phyloP scores from a whole-genome alignment of 2,329 filamentous ascomycete genomes.

The Xylariomycetidae sp. region DNA sequence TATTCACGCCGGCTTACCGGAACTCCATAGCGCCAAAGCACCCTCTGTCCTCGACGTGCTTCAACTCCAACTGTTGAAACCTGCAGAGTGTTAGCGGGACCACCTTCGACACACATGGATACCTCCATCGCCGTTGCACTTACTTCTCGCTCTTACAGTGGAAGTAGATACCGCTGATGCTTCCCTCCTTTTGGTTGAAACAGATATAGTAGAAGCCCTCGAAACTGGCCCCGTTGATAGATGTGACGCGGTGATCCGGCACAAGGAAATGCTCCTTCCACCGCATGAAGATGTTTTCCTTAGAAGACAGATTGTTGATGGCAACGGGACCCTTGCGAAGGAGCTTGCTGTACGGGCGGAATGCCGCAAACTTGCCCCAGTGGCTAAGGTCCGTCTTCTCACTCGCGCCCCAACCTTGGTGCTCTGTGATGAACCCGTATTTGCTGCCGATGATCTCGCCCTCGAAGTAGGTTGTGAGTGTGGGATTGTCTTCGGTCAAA shows the following conservation, averaged over 20 bases:
- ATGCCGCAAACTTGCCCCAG: slow-evolving; percentile 86
- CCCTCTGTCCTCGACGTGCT: slow-evolving; percentile 78
- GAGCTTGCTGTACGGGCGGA: slow-evolving; percentile 64
- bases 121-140: too few relatives aligned
- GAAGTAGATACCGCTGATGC: slow-evolving; percentile 92
- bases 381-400: slow-evolving; percentile 89
- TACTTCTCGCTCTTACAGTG: slow-evolving; percentile 97
- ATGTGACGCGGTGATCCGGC: slow-evolving; percentile 85
- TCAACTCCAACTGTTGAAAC: slow-evolving; percentile 87
- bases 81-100: slow-evolving; percentile 45
- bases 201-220: slow-evolving; percentile 99
- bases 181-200: slow-evolving; percentile 86
- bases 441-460: slow-evolving; percentile 95
- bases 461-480: slow-evolving; percentile 97
- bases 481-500: slow-evolving; percentile 90
- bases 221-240: slow-evolving; percentile 90
- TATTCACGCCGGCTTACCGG: too few relatives aligned
- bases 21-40: slow-evolving; percentile 88
- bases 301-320: slow-evolving; percentile 21
- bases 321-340: slow-evolving; percentile 42
- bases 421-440: slow-evolving; percentile 87
- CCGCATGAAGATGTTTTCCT: slow-evolving; percentile 91
- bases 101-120: too few relatives aligned
- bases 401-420: slow-evolving; percentile 85
- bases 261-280: slow-evolving; percentile 99